These are phyloP conservation scores for Leccinum aurantiacum DNA, from an alignment of 768 basidiomycete genomes.

Conservation along the genomic window DNA sequence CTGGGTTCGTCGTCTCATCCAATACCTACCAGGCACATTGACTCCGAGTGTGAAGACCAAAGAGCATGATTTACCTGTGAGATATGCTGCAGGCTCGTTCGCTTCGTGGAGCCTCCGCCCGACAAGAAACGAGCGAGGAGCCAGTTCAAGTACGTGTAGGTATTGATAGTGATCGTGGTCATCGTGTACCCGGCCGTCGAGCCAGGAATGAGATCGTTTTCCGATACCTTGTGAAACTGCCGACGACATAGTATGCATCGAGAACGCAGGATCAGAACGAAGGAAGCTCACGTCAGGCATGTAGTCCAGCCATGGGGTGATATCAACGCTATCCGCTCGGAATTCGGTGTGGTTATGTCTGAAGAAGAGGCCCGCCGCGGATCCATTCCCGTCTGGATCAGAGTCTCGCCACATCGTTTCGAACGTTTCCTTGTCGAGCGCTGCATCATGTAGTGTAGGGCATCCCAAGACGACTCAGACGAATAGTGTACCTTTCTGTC, in stretches of 20 bases:
- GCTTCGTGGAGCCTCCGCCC: conserved; percentile 60
- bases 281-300: conserved; percentile 51
- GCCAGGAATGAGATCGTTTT: conserved; percentile 41
- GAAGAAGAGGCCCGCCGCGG: conserved; percentile 61
- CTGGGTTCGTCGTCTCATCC: conserved; percentile 10
- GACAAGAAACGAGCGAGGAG: conserved; percentile 58
- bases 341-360: conserved; percentile 65
- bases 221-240: conserved; percentile 39
- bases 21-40: conserved; percentile 12
- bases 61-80: conserved; percentile 43
- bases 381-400: conserved; percentile 43
- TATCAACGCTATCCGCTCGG: conserved; percentile 39
- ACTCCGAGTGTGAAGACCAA: not conserved
- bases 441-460: conserved; percentile 34
- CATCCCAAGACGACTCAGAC: not conserved
- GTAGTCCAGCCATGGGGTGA: conserved; percentile 37
- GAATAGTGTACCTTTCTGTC: conserved; percentile 51
- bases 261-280: not conserved
- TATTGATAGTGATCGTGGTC: conserved; percentile 68
- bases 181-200: conserved; percentile 56
- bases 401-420: conserved; percentile 75
- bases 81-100: conserved; percentile 65
- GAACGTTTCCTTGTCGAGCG: conserved; percentile 71
- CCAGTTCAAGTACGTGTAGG: conserved; percentile 61
- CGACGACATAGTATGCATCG: not conserved